phyloP scores from a whole-genome alignment of 768 basidiomycete species.

The Phylloporus rhodoxanthus region DNA sequence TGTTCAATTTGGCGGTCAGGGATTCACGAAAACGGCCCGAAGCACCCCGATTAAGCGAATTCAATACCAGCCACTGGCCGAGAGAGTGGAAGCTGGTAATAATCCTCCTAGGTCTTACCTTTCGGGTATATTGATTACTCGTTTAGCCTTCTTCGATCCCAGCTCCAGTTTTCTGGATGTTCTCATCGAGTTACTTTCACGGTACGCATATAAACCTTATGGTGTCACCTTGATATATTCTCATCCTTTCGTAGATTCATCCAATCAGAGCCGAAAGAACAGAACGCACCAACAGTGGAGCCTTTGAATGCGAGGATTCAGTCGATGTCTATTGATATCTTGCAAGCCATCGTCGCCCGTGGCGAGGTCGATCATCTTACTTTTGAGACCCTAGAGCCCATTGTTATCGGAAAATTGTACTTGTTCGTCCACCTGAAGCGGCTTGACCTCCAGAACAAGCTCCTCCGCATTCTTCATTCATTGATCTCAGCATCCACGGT shows the following conservation, averaged over 20 bases:
- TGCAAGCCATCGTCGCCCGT: conserved; percentile 76
- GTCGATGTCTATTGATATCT: conserved; percentile 67
- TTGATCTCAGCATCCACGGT: conserved; percentile 62
- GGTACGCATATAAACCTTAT: conserved; percentile 53
- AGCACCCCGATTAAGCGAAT: conserved; percentile 60
- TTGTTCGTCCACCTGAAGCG: conserved; percentile 60
- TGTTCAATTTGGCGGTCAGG: conserved; percentile 84
- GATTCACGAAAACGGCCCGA: conserved; percentile 71
- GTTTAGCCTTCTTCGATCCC: conserved; percentile 35
- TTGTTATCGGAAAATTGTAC: conserved; percentile 71
- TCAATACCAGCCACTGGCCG: conserved; percentile 53
- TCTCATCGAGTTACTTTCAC: conserved; percentile 63
- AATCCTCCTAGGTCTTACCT: not conserved
- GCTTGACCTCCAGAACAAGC: conserved; percentile 87
- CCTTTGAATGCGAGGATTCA: conserved; percentile 63
- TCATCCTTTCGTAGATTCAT: conserved; percentile 47
- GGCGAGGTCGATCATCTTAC: conserved; percentile 66
- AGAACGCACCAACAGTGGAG: conserved; percentile 46
- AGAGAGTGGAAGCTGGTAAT: conserved; percentile 58
- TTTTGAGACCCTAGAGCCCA: conserved; percentile 62
- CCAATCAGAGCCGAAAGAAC: conserved; percentile 65
- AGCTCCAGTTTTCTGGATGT: conserved; percentile 74
- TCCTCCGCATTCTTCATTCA: conserved; percentile 86
- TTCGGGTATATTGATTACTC: conserved; percentile 5
- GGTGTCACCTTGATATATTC: not conserved